Evolutionary conservation across 1,284 basidiomycete genomes (phyloP).

Genomic region (Apiotrichum laibachii): DNA sequence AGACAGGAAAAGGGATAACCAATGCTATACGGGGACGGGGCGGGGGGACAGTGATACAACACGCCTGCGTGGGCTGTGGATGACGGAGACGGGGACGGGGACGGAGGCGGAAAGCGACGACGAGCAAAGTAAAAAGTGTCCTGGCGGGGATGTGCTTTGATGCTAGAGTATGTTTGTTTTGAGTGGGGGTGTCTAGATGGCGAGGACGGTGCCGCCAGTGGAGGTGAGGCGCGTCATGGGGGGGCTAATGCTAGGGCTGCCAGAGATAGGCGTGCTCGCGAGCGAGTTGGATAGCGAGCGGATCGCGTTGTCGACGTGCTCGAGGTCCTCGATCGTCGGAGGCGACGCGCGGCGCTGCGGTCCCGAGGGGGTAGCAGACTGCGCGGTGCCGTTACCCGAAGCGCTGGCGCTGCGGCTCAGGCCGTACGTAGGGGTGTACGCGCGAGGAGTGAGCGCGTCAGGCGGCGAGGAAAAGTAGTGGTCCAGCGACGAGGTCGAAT

Average conservation of each 20-base stretch:
- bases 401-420: slow-evolving; percentile 13
- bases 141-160: not conserved
- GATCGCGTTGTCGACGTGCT: slow-evolving; percentile 26
- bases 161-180: not conserved
- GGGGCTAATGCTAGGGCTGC: slow-evolving; percentile 6
- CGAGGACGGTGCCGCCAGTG: slow-evolving; percentile 13
- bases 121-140: too few relatives aligned
- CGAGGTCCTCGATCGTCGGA: slow-evolving; percentile 23
- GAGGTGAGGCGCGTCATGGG: slow-evolving; percentile 10
- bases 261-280: slow-evolving; percentile 17
- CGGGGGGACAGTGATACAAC: too few relatives aligned
- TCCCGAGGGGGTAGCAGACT: not conserved
- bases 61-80: too few relatives aligned
- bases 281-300: slow-evolving; percentile 18
- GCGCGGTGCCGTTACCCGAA: slow-evolving; percentile 1
- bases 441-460: slow-evolving; percentile 16
- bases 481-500: slow-evolving; percentile 42
- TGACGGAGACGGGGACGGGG: too few relatives aligned
- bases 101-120: too few relatives aligned
- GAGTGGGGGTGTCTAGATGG: not conserved
- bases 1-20: too few relatives aligned
- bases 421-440: slow-evolving; percentile 15
- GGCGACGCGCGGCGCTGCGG: slow-evolving; percentile 8
- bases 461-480: slow-evolving; percentile 36
- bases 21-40: too few relatives aligned